Conservation (phyloP, 331 rosid genomes). For the Malus hybrid region DNA sequence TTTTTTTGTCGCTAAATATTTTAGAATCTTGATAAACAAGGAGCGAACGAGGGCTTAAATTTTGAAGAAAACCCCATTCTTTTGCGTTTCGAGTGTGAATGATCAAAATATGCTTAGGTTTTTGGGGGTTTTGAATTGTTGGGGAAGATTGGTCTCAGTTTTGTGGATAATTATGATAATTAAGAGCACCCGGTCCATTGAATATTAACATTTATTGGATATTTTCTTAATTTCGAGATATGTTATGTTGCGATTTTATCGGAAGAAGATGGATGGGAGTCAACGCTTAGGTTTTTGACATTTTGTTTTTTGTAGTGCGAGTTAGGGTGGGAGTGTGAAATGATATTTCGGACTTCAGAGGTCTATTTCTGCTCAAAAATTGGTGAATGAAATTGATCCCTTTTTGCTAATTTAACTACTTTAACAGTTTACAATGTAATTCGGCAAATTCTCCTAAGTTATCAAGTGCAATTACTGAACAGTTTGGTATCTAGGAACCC, state of each 20-base stretch:
- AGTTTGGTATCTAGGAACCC: neutral
- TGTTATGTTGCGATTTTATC: neutral
- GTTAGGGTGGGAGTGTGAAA: neutral
- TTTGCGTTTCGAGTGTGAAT: neutral
- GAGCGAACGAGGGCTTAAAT: neutral
- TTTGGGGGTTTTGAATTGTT: neutral
- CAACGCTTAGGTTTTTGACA: neutral
- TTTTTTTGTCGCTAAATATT: neutral
- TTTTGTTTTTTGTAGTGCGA: too few species aligned
- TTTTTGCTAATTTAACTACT: neutral
- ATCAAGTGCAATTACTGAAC: neutral
- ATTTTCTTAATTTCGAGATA: neutral
- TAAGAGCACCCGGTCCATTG: neutral
- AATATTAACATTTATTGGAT: neutral
- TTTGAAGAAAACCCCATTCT: neutral
- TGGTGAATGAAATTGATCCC: neutral
- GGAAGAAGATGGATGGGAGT: neutral
- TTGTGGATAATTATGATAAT: neutral
- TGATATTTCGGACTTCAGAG: neutral
- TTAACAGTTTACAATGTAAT: neutral
- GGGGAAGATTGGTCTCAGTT: neutral
- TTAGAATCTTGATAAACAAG: neutral
- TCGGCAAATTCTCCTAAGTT: neutral
- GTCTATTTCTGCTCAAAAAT: neutral
- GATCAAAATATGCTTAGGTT: neutral